phyloP scores from a whole-genome alignment of 257 asterid species.

The Primulina eburnea region DNA sequence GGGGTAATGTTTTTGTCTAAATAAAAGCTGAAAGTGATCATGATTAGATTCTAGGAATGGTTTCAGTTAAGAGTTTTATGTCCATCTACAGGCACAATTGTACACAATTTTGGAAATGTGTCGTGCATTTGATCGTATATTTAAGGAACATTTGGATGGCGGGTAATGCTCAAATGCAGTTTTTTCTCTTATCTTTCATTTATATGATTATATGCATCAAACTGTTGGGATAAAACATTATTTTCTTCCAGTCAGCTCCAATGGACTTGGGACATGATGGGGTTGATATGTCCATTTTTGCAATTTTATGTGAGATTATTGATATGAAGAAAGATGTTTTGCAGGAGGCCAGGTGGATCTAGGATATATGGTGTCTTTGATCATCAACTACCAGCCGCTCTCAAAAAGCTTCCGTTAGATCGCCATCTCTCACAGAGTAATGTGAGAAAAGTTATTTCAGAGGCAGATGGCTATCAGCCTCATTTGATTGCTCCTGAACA shows the following conservation, averaged over 20 bases:
- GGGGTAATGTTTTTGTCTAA: conserved; percentile 63
- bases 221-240: neutral
- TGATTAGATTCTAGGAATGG: neutral
- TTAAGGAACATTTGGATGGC: conserved; percentile 89
- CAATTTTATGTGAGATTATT: neutral
- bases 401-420: conserved; percentile 93
- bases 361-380: conserved; percentile 90
- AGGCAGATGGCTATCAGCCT: conserved; percentile 99
- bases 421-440: conserved; percentile 89
- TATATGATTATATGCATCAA: conserved; percentile 10
- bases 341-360: conserved; percentile 95
- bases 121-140: conserved; percentile 91
- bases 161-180: conserved; percentile 51
- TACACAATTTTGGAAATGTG: conserved; percentile 93
- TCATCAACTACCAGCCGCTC: conserved; percentile 91
- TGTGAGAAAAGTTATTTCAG: conserved; percentile 78
- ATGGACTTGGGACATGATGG: neutral
- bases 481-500: conserved; percentile 98
- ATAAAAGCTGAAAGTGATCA: conserved; percentile 17
- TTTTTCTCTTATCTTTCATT: conserved; percentile 12
- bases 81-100: conserved; percentile 73
- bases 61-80: conserved; percentile 20
- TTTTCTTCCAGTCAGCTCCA: conserved; percentile 6
- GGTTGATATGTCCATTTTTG: neutral
- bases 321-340: conserved; percentile 8